These are phyloP conservation scores for Paramyrothecium roridum DNA, from an alignment of 2,329 filamentous ascomycete genomes.

Conservation along the genomic window DNA sequence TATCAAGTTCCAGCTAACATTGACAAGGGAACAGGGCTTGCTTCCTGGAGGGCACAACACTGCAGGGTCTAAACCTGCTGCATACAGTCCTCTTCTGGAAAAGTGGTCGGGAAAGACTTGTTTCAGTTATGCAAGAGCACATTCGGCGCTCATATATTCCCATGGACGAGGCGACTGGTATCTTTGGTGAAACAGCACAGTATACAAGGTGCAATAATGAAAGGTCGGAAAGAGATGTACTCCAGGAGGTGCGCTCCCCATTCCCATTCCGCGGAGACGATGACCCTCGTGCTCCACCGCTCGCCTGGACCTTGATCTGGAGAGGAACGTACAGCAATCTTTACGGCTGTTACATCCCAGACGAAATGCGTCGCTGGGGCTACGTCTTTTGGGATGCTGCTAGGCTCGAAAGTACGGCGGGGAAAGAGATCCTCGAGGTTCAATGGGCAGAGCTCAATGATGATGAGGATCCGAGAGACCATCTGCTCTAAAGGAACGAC, in stretches of 20 bases:
- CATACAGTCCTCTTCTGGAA: too few species aligned
- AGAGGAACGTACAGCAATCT: constrained; percentile 5
- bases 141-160: too few species aligned
- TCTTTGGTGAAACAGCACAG: background rate
- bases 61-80: too few species aligned
- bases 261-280: constrained; percentile 7
- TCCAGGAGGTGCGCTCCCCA: background rate
- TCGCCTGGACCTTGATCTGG: constrained; percentile 6
- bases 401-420: background rate
- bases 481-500: too few species aligned
- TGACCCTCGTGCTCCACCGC: constrained; percentile 6
- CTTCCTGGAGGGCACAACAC: too few species aligned
- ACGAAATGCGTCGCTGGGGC: constrained; percentile 5
- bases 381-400: constrained; percentile 11
- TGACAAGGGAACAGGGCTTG: too few species aligned
- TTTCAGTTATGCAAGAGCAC: too few species aligned
- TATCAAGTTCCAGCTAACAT: too few species aligned
- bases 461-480: too few species aligned
- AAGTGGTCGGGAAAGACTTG: too few species aligned
- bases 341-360: constrained; percentile 1
- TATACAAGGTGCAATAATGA: background rate
- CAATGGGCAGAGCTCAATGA: too few species aligned
- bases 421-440: background rate
- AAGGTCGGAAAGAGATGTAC: constrained; percentile 2
- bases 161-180: too few species aligned